A percentile compares a stretch with the other conserved stretches of the same genome.
These are phyloP conservation scores for Pichia sp. DNA, from an alignment of 1,139 yeast species.

Conservation along the genomic window DNA sequence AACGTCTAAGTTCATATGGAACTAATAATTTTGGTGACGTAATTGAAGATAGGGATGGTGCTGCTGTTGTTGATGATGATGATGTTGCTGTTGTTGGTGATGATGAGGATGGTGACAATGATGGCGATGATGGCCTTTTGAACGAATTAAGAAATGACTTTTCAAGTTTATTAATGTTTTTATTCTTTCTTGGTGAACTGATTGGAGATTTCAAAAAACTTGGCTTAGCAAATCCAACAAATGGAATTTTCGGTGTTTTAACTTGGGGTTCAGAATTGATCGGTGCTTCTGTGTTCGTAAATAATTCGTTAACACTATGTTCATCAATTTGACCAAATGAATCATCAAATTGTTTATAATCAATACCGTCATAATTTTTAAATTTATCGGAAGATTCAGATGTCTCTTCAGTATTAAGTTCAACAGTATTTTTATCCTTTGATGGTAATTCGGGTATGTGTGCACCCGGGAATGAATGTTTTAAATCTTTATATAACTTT, in stretches of 20 bases:
- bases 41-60: too few species aligned
- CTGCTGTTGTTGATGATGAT: too few species aligned
- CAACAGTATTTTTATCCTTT: constrained; percentile 38
- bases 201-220: constrained; percentile 3
- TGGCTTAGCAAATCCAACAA: not conserved
- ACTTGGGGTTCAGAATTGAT: not conserved
- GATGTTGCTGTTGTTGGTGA: too few species aligned
- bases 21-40: not conserved
- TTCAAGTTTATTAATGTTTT: constrained; percentile 16
- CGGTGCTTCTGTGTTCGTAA: constrained; percentile 2
- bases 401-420: constrained; percentile 17
- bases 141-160: constrained; percentile 19
- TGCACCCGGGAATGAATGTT: constrained; percentile 61
- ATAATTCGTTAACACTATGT: constrained; percentile 7
- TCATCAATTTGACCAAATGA: constrained; percentile 9
- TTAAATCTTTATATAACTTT: constrained; percentile 45
- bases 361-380: not conserved
- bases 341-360: not conserved
- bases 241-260: constrained; percentile 1
- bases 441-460: constrained; percentile 60
- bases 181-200: not conserved
- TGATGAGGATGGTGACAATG: not conserved
- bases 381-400: constrained; percentile 3
- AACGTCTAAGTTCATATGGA: constrained; percentile 1
- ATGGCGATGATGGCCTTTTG: constrained; percentile 1